phyloP scores from a whole-genome alignment of 768 basidiomycete species.

The Suillus ampliporus region DNA sequence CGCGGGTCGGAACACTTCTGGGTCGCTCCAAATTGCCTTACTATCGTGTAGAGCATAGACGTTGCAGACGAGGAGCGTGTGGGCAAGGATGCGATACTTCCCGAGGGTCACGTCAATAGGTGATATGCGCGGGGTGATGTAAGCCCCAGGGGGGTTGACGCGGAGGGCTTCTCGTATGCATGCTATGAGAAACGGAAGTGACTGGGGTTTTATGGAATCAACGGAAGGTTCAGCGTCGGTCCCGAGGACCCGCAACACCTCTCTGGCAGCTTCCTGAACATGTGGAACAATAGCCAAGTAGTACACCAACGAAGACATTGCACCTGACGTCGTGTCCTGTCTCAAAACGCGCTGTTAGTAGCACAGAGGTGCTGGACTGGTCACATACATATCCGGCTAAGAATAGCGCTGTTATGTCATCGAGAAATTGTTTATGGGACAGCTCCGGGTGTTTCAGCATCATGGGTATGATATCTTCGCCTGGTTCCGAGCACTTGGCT shows the following conservation, averaged over 20 bases:
- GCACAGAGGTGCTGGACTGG: neutral
- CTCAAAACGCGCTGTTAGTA: neutral
- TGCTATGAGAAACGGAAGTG: slow-evolving; percentile 27
- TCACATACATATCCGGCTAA: slow-evolving; percentile 45
- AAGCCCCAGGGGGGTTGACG: slow-evolving; percentile 29
- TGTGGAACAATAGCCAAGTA: slow-evolving; percentile 43
- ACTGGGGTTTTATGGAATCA: slow-evolving; percentile 26
- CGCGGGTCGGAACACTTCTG: too few species aligned
- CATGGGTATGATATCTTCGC: slow-evolving; percentile 41
- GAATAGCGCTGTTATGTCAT: slow-evolving; percentile 43
- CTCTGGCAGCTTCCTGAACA: slow-evolving; percentile 42
- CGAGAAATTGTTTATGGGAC: slow-evolving; percentile 37
- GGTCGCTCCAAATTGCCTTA: too few species aligned
- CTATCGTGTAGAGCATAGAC: slow-evolving; percentile 20
- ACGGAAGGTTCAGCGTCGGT: slow-evolving; percentile 36
- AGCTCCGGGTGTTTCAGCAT: slow-evolving; percentile 39
- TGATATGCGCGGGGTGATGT: neutral
- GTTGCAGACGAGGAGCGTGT: neutral
- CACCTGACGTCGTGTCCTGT: slow-evolving; percentile 46
- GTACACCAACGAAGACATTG: slow-evolving; percentile 41
- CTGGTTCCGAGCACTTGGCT: slow-evolving; percentile 35
- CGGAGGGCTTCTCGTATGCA: slow-evolving; percentile 47
- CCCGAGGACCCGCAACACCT: slow-evolving; percentile 40
- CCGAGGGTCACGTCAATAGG: slow-evolving; percentile 4
- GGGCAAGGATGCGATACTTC: neutral